Conservation (phyloP, 2,329 filamentous ascomycete genomes). For the Lanzia echinophila region DNA sequence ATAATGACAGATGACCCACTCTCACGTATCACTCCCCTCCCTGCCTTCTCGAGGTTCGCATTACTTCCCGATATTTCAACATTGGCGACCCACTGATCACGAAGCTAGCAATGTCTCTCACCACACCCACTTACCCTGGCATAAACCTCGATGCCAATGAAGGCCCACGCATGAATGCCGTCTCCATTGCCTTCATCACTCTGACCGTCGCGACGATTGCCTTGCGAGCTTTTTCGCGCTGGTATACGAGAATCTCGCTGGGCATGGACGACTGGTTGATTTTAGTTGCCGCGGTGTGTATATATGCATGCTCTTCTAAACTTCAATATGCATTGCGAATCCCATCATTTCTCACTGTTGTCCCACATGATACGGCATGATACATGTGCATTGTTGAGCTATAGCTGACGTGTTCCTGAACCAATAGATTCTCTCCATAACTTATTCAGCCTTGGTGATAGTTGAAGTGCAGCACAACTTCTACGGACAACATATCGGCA, state of each 20-base stretch:
- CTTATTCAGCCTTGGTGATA: not conserved
- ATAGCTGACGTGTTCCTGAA: too few relatives aligned
- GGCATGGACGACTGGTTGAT: not conserved
- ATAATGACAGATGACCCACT: not conserved
- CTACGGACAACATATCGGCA: slow-evolving; percentile 1
- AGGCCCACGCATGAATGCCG: not conserved
- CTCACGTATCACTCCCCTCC: not conserved
- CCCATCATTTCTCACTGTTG: too few relatives aligned
- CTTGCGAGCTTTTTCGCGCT: not conserved
- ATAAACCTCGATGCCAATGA: not conserved
- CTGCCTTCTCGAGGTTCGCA: too few relatives aligned
- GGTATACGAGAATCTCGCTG: not conserved
- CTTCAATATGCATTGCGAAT: not conserved
- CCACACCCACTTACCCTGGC: not conserved
- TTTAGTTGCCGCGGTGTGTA: not conserved
- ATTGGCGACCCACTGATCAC: not conserved
- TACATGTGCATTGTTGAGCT: too few relatives aligned
- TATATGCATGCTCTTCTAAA: not conserved
- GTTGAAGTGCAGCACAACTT: not conserved
- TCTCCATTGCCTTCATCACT: not conserved
- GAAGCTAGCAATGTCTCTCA: not conserved
- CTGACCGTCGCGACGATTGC: not conserved
- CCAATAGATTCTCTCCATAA: too few relatives aligned
- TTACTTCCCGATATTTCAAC: not conserved
- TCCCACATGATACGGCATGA: too few relatives aligned